Conservation (phyloP, 2,329 filamentous ascomycete species). For the Dactylellina leptospora region DNA sequence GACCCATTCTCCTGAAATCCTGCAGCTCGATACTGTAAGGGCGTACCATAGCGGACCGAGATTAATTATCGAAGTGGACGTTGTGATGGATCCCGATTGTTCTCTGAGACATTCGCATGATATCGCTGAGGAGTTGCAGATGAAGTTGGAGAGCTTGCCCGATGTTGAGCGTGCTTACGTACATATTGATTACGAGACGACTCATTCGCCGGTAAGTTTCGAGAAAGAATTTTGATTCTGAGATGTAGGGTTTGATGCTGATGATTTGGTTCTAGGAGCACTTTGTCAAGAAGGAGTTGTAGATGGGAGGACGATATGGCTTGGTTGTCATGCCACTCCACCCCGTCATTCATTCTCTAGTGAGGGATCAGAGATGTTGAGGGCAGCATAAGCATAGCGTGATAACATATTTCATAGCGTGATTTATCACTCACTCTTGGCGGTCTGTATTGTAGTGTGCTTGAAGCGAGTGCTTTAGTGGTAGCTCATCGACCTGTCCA, state of each 20-base stretch:
- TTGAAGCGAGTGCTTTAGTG: too few relatives aligned
- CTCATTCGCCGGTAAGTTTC: slow-evolving; percentile 74
- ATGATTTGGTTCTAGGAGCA: slow-evolving; percentile 52
- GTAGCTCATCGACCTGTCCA: too few relatives aligned
- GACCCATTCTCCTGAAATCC: slow-evolving; percentile 83
- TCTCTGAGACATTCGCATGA: slow-evolving; percentile 85
- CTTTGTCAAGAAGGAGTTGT: slow-evolving; percentile 57
- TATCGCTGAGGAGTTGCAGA: slow-evolving; percentile 90
- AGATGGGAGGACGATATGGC: not conserved
- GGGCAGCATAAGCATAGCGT: too few relatives aligned
- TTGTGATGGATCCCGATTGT: slow-evolving; percentile 84
- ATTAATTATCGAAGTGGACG: slow-evolving; percentile 92
- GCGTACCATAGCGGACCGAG: slow-evolving; percentile 86
- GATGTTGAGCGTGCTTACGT: slow-evolving; percentile 94
- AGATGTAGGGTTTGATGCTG: slow-evolving; percentile 6
- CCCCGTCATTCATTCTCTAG: not conserved
- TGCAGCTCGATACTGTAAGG: slow-evolving; percentile 91
- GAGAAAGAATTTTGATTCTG: not conserved
- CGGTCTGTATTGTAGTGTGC: too few relatives aligned
- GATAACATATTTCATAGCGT: too few relatives aligned
- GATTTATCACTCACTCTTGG: too few relatives aligned
- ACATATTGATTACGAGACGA: slow-evolving; percentile 96
- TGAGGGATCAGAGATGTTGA: not conserved
- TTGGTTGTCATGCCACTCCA: slow-evolving; percentile 28
- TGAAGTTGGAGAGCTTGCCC: slow-evolving; percentile 89